Percentiles rank a stretch among this genome's conserved stretches.
Evolutionary conservation across 2,329 filamentous ascomycete species (phyloP).

Genomic region (Calonectria montana): DNA sequence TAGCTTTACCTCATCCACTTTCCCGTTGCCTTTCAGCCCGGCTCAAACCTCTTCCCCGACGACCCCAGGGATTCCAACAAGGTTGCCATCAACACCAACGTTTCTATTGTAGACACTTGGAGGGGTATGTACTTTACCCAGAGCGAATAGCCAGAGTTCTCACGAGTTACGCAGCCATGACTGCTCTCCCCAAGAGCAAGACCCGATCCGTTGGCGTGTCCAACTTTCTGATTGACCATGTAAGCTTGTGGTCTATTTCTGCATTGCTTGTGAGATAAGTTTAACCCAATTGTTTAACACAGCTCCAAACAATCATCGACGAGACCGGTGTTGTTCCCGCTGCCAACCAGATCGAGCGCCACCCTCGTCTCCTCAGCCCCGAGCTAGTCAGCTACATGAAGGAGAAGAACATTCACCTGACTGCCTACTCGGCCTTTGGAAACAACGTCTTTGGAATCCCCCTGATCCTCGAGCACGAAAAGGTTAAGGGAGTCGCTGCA

Average conservation of each 20-base stretch:
- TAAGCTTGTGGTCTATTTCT: slow-evolving; percentile 25
- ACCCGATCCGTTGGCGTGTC: slow-evolving; percentile 77
- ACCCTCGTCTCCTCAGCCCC: slow-evolving; percentile 70
- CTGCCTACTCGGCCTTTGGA: slow-evolving; percentile 70
- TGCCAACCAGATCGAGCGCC: slow-evolving; percentile 77
- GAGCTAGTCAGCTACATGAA: slow-evolving; percentile 70
- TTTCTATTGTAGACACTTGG: slow-evolving; percentile 58
- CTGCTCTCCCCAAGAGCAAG: slow-evolving; percentile 69
- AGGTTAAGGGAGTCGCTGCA: slow-evolving; percentile 67
- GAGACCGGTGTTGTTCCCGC: slow-evolving; percentile 68
- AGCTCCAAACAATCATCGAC: slow-evolving; percentile 65
- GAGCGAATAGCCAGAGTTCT: neutral
- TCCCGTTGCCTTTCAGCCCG: neutral
- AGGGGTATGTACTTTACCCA: slow-evolving; percentile 45
- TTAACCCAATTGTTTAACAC: slow-evolving; percentile 28
- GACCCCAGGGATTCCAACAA: slow-evolving; percentile 50
- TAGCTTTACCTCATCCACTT: neutral
- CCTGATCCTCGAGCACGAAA: slow-evolving; percentile 67
- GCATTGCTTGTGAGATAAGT: slow-evolving; percentile 29
- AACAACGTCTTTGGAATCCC: slow-evolving; percentile 57
- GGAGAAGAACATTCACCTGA: slow-evolving; percentile 72
- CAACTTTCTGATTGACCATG: slow-evolving; percentile 74
- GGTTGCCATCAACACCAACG: slow-evolving; percentile 56
- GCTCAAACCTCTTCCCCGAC: neutral
- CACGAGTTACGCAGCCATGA: slow-evolving; percentile 52